Conservation (phyloP, 2,329 filamentous ascomycete species). For the Cyphellophora europaea region DNA sequence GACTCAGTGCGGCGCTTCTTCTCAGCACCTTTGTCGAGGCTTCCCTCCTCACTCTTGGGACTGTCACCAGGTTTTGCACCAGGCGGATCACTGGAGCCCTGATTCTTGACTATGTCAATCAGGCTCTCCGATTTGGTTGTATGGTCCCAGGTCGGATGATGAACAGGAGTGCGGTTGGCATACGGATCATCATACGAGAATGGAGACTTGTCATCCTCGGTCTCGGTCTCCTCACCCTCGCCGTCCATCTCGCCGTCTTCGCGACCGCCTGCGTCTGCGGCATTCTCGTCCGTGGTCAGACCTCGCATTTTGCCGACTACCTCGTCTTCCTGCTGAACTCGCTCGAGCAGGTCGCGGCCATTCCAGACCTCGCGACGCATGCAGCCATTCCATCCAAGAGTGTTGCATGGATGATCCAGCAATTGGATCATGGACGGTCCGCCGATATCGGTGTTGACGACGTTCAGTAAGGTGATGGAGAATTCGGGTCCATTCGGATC, state of each 20-base stretch:
- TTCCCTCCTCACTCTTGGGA: background rate
- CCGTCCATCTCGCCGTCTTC: conserved; percentile 1
- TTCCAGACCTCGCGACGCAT: conserved; percentile 14
- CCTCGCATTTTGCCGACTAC: background rate
- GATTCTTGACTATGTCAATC: conserved; percentile 15
- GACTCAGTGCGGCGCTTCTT: background rate
- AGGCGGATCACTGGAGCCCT: conserved; percentile 4
- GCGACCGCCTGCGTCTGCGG: background rate
- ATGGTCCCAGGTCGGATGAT: conserved; percentile 16
- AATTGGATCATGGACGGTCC: conserved; percentile 19
- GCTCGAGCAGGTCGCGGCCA: conserved; percentile 10
- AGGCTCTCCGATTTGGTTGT: conserved; percentile 10
- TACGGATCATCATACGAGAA: background rate
- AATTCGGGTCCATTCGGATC: conserved; percentile 3
- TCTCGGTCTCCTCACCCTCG: background rate
- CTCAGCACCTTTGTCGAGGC: background rate
- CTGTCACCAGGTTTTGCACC: background rate
- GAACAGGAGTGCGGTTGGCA: conserved; percentile 2
- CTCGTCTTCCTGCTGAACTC: conserved; percentile 4
- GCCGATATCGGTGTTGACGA: conserved; percentile 19
- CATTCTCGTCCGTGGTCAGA: background rate
- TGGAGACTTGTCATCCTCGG: background rate
- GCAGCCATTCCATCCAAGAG: conserved; percentile 9
- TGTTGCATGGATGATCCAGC: conserved; percentile 13
- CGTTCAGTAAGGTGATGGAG: conserved; percentile 16